Base-by-base conservation (phyloP, 441 rosid species). In the Erodium moschatum region DNA sequence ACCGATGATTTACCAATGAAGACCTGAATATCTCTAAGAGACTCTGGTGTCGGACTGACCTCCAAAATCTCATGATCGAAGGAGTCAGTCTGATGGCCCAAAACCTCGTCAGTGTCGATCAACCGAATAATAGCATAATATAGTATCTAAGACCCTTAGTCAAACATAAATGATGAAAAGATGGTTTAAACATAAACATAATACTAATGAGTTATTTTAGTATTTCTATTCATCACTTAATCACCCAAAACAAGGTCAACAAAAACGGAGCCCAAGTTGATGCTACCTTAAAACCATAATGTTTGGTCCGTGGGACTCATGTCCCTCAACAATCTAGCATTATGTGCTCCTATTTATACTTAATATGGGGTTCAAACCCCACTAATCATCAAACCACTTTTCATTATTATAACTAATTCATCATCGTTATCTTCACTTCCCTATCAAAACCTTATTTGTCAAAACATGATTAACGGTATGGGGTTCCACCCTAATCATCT, bases 211-310 rank as follows among this genome's bases (percentile, higher is more conserved):
- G 13, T 46, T 46, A n/a, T 10, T 13, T 46, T 46, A 9, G 11
- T 13, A 13, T 48, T 48, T 38, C 8, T 5, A 38, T 38, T 38
- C 9, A 38, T 6, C 6, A 38, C 44, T 48, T 48, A 10, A n/a
- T 48, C 56, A 12, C 56, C 56, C 56, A 48, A 46, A 48, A 48
- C 56, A 48, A 12, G 56, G 12, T 48, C 56, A 48, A 48, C 5
- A 48, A 48, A 48, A 48, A 48, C 11, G 4, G 56, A 48, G 2
- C 56, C 56, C 56, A 48, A 48, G 16, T 12, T 12, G 56, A 12
- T 48, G 56, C 56, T 13, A 48, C 56, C 56, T 48, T 48, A 48
- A 48, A 48, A 48, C n/a, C n/a, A 48, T 11, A 48, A 48, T 48
- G 56, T 48, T 48, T 48, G 56, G 16, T 48, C 13, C 16, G 11